These are phyloP conservation scores for Pulveroboletus ravenelii DNA, from an alignment of 768 basidiomycete genomes.

Conservation along the genomic window DNA sequence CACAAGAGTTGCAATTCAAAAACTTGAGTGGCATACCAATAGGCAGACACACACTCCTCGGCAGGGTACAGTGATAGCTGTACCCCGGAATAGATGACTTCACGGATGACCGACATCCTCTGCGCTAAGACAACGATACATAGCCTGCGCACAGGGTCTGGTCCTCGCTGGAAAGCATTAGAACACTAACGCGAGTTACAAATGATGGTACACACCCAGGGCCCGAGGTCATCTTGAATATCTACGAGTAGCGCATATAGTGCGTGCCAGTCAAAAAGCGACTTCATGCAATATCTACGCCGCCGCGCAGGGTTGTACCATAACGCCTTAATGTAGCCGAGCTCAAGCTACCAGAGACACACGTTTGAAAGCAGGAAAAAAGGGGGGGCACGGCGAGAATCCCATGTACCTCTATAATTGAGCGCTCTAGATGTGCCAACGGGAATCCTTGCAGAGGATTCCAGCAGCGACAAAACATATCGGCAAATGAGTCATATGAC, in stretches of 20 bases:
- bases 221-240: constrained; percentile 17
- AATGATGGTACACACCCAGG: constrained; percentile 9
- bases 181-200: neutral
- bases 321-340: constrained; percentile 51
- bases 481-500: constrained; percentile 44
- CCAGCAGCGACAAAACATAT: constrained; percentile 39
- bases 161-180: constrained; percentile 17
- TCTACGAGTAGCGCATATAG: constrained; percentile 46
- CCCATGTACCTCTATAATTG: constrained; percentile 33
- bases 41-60: constrained; percentile 68
- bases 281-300: constrained; percentile 60
- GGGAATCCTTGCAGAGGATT: constrained; percentile 32
- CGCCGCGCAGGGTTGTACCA: constrained; percentile 70
- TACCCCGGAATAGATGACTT: constrained; percentile 71
- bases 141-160: constrained; percentile 26
- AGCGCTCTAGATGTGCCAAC: constrained; percentile 38
- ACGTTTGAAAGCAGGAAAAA: neutral
- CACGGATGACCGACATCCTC: constrained; percentile 56
- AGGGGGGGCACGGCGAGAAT: neutral
- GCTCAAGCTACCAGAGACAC: constrained; percentile 42
- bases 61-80: constrained; percentile 68
- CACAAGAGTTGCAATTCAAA: constrained; percentile 51
- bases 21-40: constrained; percentile 65
- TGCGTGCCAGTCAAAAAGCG: constrained; percentile 60
- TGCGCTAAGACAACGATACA: constrained; percentile 44